These are phyloP conservation scores for Davidsoniella eucalypti DNA, from an alignment of 2,329 filamentous ascomycete species.

Conservation along the genomic window DNA sequence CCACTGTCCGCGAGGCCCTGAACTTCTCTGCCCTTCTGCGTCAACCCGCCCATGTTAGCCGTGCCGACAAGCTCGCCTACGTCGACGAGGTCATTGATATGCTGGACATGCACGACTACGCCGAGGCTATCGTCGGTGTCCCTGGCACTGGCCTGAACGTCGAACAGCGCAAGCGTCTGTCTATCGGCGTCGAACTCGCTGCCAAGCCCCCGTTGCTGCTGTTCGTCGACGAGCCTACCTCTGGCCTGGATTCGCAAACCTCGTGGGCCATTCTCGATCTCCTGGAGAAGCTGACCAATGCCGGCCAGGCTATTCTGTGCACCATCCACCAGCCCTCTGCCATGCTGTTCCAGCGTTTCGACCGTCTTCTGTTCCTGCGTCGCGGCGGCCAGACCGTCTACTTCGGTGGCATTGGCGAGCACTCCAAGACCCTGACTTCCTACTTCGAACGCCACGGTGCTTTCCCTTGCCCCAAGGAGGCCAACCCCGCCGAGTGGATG, in stretches of 20 bases:
- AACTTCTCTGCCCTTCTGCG: constrained; percentile 74
- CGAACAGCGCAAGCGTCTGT: constrained; percentile 59
- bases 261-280: constrained; percentile 84
- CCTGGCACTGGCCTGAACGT: constrained; percentile 72
- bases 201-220: constrained; percentile 80
- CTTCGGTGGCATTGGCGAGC: constrained; percentile 62
- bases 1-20: constrained; percentile 76
- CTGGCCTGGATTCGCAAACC: constrained; percentile 82
- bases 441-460: constrained; percentile 67
- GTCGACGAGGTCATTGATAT: constrained; percentile 84
- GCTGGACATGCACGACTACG: constrained; percentile 77
- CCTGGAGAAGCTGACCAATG: constrained; percentile 75
- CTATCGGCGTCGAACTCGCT: constrained; percentile 89
- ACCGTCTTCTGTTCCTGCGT: constrained; percentile 61
- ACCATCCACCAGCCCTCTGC: constrained; percentile 96
- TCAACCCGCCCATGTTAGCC: constrained; percentile 58
- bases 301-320: constrained; percentile 84
- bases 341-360: constrained; percentile 84
- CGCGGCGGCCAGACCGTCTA: constrained; percentile 66
- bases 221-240: constrained; percentile 90
- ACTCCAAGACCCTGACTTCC: constrained; percentile 47
- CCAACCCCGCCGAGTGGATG: constrained; percentile 79
- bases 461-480: constrained; percentile 43
- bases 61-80: constrained; percentile 66
- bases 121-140: constrained; percentile 79